These are phyloP conservation scores for Exophiala spinifera DNA, from an alignment of 2,329 filamentous ascomycete genomes.

Conservation along the genomic window DNA sequence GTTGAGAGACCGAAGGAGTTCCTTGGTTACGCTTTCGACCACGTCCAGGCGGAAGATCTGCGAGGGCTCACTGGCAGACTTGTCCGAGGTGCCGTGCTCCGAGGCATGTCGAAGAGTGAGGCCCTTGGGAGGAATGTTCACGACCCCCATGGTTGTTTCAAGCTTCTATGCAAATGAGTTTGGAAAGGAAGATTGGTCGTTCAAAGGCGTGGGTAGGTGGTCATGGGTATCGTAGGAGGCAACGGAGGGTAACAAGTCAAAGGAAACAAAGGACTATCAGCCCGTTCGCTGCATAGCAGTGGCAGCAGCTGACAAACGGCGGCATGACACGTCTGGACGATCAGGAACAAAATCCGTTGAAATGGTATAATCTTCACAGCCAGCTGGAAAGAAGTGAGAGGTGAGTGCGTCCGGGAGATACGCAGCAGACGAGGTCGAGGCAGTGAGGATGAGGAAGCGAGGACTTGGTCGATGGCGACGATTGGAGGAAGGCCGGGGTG, in stretches of 20 bases:
- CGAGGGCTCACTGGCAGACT: slow-evolving; percentile 31
- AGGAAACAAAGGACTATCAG: slow-evolving; percentile 7
- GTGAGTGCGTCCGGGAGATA: slow-evolving; percentile 9
- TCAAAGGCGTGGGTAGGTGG: neutral
- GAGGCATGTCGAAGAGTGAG: slow-evolving; percentile 12
- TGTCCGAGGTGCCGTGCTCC: slow-evolving; percentile 4
- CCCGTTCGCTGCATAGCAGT: slow-evolving; percentile 22
- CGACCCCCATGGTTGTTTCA: slow-evolving; percentile 20
- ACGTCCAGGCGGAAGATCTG: slow-evolving; percentile 49
- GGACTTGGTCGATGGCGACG: slow-evolving; percentile 19
- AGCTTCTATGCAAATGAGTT: neutral
- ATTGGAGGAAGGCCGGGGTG: slow-evolving; percentile 24
- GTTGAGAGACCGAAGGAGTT: slow-evolving; percentile 44
- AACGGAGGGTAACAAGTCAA: slow-evolving; percentile 8
- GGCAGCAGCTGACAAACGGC: slow-evolving; percentile 18
- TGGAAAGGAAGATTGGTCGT: neutral
- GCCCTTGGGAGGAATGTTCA: slow-evolving; percentile 23
- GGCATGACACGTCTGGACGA: slow-evolving; percentile 17
- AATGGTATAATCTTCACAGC: neutral
- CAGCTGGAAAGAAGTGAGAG: slow-evolving; percentile 6
- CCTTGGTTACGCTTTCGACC: slow-evolving; percentile 43
- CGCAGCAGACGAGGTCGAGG: slow-evolving; percentile 11
- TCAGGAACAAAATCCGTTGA: slow-evolving; percentile 12
- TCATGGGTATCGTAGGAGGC: slow-evolving; percentile 6
- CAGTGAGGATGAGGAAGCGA: slow-evolving; percentile 16